phyloP scores from a whole-genome alignment of 192 early-diverging fungal genomes.

The Coemansia sp. region DNA sequence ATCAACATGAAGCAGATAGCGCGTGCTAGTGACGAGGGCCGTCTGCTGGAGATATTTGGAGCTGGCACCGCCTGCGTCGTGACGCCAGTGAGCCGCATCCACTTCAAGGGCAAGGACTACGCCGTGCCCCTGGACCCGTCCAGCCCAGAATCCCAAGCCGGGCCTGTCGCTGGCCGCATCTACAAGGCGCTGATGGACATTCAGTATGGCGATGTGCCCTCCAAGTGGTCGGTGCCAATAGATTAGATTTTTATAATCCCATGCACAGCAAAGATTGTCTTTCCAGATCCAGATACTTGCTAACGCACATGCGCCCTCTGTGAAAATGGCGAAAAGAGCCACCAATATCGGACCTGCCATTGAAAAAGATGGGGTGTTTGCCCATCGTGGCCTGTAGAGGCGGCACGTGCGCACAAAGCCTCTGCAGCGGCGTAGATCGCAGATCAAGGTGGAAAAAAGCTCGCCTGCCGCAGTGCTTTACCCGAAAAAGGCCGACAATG shows the following conservation, averaged over 20 bases:
- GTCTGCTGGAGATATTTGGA: conserved; percentile 92
- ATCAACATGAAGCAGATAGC: conserved; percentile 78
- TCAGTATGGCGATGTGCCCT: conserved; percentile 87
- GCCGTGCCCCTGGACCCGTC: conserved; percentile 84
- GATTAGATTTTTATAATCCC: conserved; percentile 19
- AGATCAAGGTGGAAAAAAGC: neutral
- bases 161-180: conserved; percentile 77
- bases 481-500: neutral
- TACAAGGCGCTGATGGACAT: conserved; percentile 86
- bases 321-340: neutral
- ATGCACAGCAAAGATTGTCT: neutral
- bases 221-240: conserved; percentile 84
- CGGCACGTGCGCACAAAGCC: neutral
- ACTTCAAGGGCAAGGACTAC: conserved; percentile 75
- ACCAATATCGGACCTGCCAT: neutral
- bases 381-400: neutral
- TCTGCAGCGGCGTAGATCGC: neutral
- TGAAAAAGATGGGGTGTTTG: neutral
- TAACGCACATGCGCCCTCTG: neutral
- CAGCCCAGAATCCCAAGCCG: conserved; percentile 74
- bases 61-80: conserved; percentile 96
- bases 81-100: conserved; percentile 83
- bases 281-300: neutral
- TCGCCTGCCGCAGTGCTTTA: neutral
- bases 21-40: conserved; percentile 72